Base-by-base conservation (phyloP, 148 eudicot genomes). In the Drosera capensis region DNA sequence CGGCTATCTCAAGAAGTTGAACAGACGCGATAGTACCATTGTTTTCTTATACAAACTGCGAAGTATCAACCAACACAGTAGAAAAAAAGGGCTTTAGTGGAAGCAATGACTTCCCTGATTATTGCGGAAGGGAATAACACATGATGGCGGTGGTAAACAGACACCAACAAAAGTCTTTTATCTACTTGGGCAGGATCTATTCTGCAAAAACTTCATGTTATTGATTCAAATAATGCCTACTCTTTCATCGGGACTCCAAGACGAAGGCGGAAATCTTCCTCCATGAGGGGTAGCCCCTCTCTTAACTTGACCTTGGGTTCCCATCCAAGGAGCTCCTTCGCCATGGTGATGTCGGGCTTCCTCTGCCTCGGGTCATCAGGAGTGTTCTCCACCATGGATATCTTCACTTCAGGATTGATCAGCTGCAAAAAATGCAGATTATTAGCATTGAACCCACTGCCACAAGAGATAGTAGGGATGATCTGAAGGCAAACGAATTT, bases 311-410 rank as follows among this genome's bases (percentile, higher is more conserved):
- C 52, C 75, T 73, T 90, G 1, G 97, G 93, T 45, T 84, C 97
- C 97, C 97, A 90, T 3, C 93, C 85, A 0, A 90, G 68, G 28
- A 90, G 43, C 57, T 73, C 92, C 52, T 73, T 78, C 2, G 97
- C 97, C 60, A 75, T 80, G 16, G 76, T 69, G 51, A 84, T 90
- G 54, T 72, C 86, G 0, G 97, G 97, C 43, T 80, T 84, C 57
- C 97, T 80, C 49, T 84, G 92, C 43, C 87, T 80, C 16, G 97
- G 97, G 66, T 88, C 93, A 54, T 88, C 95, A 0, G 94, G 92
- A 0, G 94, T 84, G 65, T 88, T 83, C 41, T 88, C 94, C 51
- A 75, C 92, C 1, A 63, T 46, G 13, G 59, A 39, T 51, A 88
- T 88, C 62, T 77, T 43, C 61, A 84, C 79, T 1, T 78, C 48